phyloP scores from a whole-genome alignment of 73 alveolate genomes.

The Tetrahymena borealis region DNA sequence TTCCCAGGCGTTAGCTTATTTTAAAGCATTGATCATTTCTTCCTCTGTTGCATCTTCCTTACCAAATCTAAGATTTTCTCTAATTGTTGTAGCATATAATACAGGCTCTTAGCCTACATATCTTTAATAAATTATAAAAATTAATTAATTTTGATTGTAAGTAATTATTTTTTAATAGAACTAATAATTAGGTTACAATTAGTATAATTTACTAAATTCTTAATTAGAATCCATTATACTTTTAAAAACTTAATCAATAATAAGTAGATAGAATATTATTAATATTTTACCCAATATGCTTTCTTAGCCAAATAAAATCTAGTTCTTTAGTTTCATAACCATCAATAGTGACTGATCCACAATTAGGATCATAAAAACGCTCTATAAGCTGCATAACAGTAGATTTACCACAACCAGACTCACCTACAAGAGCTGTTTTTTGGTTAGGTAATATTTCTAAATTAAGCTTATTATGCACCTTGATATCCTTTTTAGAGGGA shows the following conservation, averaged over 20 bases:
- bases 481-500: slow-evolving; percentile 28
- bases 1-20: slow-evolving; percentile 58
- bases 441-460: slow-evolving; percentile 50
- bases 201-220: too few species aligned
- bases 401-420: slow-evolving; percentile 68
- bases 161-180: too few species aligned
- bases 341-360: slow-evolving; percentile 52
- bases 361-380: slow-evolving; percentile 58
- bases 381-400: slow-evolving; percentile 60
- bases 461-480: slow-evolving; percentile 25
- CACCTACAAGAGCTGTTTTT: slow-evolving; percentile 72
- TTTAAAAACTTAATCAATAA: not conserved
- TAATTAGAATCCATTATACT: not conserved
- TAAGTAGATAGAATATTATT: not conserved
- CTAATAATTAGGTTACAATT: too few species aligned
- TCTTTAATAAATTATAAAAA: not conserved
- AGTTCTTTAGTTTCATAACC: slow-evolving; percentile 51
- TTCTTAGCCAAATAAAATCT: slow-evolving; percentile 50
- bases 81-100: slow-evolving; percentile 66
- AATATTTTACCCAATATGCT: slow-evolving; percentile 52
- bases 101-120: slow-evolving; percentile 76
- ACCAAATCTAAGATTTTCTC: slow-evolving; percentile 75
- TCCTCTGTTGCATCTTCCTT: slow-evolving; percentile 66
- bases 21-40: slow-evolving; percentile 60
- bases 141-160: too few species aligned